These are phyloP conservation scores for Pichia sp. DNA, from an alignment of 1,139 yeast genomes.

Conservation along the genomic window DNA sequence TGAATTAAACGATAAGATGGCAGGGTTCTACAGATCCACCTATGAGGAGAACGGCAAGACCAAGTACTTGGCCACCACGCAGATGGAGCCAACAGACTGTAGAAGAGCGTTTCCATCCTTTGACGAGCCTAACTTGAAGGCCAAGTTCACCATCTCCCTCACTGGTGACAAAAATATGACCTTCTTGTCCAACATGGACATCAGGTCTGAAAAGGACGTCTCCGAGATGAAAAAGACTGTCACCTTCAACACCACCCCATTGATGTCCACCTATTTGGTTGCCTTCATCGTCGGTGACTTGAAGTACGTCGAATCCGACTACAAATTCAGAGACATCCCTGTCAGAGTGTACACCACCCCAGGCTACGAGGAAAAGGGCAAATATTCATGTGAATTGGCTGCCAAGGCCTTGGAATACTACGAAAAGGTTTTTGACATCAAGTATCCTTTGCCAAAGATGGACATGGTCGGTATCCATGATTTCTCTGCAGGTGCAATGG, in stretches of 20 bases:
- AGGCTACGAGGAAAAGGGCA: constrained; percentile 50
- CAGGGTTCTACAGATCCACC: constrained; percentile 85
- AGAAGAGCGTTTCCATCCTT: constrained; percentile 89
- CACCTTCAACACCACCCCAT: constrained; percentile 46
- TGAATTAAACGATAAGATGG: constrained; percentile 63
- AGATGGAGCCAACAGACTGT: constrained; percentile 89
- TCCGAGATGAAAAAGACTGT: constrained; percentile 44
- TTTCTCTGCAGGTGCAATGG: constrained; percentile 62
- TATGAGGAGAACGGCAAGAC: constrained; percentile 60
- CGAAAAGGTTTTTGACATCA: constrained; percentile 50
- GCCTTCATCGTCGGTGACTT: constrained; percentile 61
- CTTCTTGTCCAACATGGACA: constrained; percentile 81
- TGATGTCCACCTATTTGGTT: constrained; percentile 55
- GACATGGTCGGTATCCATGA: constrained; percentile 59
- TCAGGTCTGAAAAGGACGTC: constrained; percentile 41
- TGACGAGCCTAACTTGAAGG: constrained; percentile 85
- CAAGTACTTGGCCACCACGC: constrained; percentile 78
- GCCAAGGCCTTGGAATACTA: constrained; percentile 53
- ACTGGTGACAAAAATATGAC: constrained; percentile 61
- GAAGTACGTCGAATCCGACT: constrained; percentile 47
- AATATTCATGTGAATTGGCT: constrained; percentile 49
- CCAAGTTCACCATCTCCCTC: constrained; percentile 66
- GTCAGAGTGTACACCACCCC: constrained; percentile 56
- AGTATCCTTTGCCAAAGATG: constrained; percentile 57
- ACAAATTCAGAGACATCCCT: constrained; percentile 44